Evolutionary conservation across 2,329 filamentous ascomycete genomes (phyloP).

Genomic region (Sphaerostilbella broomeana): DNA sequence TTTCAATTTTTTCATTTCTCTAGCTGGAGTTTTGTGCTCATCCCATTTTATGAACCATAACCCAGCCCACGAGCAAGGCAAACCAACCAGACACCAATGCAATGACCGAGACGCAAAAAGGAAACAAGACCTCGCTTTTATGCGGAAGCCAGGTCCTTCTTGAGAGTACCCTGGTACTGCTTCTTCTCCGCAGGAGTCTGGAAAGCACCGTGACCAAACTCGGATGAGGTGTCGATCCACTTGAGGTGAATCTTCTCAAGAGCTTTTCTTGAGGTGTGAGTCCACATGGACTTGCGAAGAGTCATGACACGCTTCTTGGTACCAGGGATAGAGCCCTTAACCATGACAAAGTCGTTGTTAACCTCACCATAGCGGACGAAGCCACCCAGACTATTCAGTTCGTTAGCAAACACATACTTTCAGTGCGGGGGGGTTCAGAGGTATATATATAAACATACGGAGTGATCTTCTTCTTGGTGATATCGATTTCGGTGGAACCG

Average conservation of each 20-base stretch:
- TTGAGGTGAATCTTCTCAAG: conserved; percentile 99
- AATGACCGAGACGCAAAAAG: conserved; percentile 40
- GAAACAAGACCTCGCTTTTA: conserved; percentile 34
- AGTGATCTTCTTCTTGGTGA: conserved; percentile 99
- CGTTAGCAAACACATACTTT: conserved; percentile 26
- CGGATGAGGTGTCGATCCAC: conserved; percentile 99
- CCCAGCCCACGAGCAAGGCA: conserved; percentile 31
- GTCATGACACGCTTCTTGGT: conserved; percentile 99
- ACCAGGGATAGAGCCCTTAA: conserved; percentile 97
- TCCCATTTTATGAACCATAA: conserved; percentile 31
- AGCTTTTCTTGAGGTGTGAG: conserved; percentile 88
- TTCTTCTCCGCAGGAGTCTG: conserved; percentile 98
- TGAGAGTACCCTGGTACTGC: conserved; percentile 95
- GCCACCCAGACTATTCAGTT: conserved; percentile 71
- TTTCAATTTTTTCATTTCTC: conserved; percentile 30
- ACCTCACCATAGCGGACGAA: conserved; percentile 99
- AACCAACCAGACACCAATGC: conserved; percentile 50
- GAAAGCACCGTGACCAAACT: conserved; percentile 99
- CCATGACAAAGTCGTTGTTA: conserved; percentile 97
- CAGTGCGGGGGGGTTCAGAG: no score
- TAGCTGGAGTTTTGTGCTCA: conserved; percentile 30
- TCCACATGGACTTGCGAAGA: conserved; percentile 97
- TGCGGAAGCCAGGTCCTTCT: conserved; percentile 74
- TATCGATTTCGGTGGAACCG: conserved; percentile 89
- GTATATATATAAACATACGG: conserved; percentile 64